Evolutionary conservation across 352 stramenopile species (phyloP).

Genomic region (Hyaloperonospora brassicae): DNA sequence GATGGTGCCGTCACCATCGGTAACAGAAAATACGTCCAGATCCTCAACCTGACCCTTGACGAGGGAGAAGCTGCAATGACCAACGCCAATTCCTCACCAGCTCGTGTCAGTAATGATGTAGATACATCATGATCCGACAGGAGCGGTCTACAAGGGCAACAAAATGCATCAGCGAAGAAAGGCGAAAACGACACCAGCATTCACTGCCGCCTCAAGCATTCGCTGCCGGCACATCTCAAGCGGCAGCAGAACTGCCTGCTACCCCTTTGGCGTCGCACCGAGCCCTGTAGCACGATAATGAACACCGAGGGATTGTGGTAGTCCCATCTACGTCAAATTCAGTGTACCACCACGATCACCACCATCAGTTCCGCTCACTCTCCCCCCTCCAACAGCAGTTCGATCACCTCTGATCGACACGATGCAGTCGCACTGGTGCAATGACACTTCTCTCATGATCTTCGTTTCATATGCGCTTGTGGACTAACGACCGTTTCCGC

Average conservation of each 20-base stretch:
- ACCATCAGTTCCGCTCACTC: slow-evolving; percentile 29
- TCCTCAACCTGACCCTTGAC: slow-evolving; percentile 54
- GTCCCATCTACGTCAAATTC: not conserved
- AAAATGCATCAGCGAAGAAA: slow-evolving; percentile 2
- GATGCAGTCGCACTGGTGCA: slow-evolving; percentile 55
- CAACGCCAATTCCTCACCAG: slow-evolving; percentile 38
- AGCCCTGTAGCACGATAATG: slow-evolving; percentile 58
- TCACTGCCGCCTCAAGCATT: not conserved
- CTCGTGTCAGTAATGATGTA: slow-evolving; percentile 40
- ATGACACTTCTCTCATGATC: slow-evolving; percentile 37
- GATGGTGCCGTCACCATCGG: slow-evolving; percentile 36
- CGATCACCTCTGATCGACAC: slow-evolving; percentile 62
- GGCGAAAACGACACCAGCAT: not conserved
- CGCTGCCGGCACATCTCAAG: slow-evolving; percentile 24
- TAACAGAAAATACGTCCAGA: slow-evolving; percentile 52
- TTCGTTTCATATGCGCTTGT: slow-evolving; percentile 40
- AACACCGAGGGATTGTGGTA: slow-evolving; percentile 5
- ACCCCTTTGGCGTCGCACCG: slow-evolving; percentile 60
- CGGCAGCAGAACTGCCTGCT: slow-evolving; percentile 43
- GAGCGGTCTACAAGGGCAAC: slow-evolving; percentile 26
- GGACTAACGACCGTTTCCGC: slow-evolving; percentile 41
- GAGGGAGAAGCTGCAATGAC: slow-evolving; percentile 57
- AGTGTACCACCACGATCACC: not conserved
- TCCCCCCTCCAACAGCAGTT: slow-evolving; percentile 40
- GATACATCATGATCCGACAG: slow-evolving; percentile 45